phyloP scores from a whole-genome alignment of 192 early-diverging fungal species.

The Dimargaris cristalligena region DNA sequence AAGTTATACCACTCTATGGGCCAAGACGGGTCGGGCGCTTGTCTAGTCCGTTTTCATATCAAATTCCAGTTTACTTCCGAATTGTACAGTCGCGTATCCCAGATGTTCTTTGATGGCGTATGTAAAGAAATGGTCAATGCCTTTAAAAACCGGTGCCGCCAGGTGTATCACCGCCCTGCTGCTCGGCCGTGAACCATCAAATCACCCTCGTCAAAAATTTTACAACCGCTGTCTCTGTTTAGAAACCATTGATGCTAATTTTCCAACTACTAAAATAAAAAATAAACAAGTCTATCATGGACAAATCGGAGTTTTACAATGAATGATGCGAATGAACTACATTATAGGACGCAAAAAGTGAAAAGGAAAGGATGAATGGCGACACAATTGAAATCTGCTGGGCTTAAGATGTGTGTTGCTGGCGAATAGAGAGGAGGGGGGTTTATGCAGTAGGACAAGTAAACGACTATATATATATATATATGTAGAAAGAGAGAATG shows the following conservation, averaged over 20 bases:
- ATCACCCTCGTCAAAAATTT: background rate
- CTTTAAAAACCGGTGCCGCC: conserved; percentile 38
- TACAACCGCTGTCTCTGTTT: background rate
- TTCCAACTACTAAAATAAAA: background rate
- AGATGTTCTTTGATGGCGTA: conserved; percentile 62
- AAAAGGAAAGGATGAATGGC: too few species aligned
- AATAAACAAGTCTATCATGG: background rate
- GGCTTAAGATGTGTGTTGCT: too few species aligned
- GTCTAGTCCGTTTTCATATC: conserved; percentile 54
- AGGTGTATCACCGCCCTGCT: conserved; percentile 29
- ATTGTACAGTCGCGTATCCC: conserved; percentile 63
- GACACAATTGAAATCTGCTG: too few species aligned
- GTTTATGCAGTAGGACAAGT: too few species aligned
- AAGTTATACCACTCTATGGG: background rate
- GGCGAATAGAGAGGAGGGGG: too few species aligned
- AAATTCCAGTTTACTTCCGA: conserved; percentile 67
- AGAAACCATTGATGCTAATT: background rate
- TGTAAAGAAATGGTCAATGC: conserved; percentile 52
- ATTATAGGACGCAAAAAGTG: too few species aligned
- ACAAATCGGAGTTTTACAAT: too few species aligned
- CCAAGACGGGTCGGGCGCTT: conserved; percentile 11
- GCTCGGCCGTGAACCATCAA: conserved; percentile 1
- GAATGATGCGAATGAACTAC: too few species aligned
- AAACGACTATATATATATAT: too few species aligned
- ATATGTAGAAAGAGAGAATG: too few species aligned